Base-by-base conservation (phyloP, 2,329 filamentous ascomycete genomes). In the Diaporthe citri region DNA sequence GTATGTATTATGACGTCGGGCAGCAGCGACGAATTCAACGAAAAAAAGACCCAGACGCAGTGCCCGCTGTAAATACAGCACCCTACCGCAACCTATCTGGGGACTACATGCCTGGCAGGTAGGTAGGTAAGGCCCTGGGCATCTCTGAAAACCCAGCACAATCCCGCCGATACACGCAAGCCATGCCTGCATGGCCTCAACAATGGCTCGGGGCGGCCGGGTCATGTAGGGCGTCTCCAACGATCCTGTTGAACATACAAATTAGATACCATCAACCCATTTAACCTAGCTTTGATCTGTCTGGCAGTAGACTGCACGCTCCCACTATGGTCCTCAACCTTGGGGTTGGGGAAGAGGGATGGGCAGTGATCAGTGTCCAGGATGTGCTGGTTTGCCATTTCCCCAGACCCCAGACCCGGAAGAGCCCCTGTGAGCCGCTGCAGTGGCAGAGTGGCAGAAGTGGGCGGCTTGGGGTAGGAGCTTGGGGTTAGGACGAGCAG, bases 1-100 rank as follows among this genome's bases (percentile, higher is more conserved):
- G 46, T 67, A 67, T 36, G 64, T 67, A 28, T 41, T 70, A 76
- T 76, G 76, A 77, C 74, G 74, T 74, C 74, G 75, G 46, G 73
- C 69, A 70, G 64, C 67, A 74, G 62, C 72, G 57, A 74, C 51
- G 72, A 66, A 71, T 64, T 71, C 74, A 56, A 73, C 74, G 56
- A 71, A 62, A 71, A 73, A 56, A 71, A 56, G 12, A 28, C 36
- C 57, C 60, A 67, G 48, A n/a, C 43, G 39, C 60, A 60, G n/a
- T 46, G 41, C 36, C 43, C 36, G 51, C 69, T 39, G 36, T 71
- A 22, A 43, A 43, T 39, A 57, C 39, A 46, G 22, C 39, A 31
- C 25, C 72, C 69, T 48, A n/a, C 13, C 34, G 22, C 22, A 41
- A 20, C 36, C 57, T 41, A 41, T 41, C 25, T 34, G 28, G 60